Conservation (phyloP, 106 monocot genomes). For the Amphibolis antarctica region DNA sequence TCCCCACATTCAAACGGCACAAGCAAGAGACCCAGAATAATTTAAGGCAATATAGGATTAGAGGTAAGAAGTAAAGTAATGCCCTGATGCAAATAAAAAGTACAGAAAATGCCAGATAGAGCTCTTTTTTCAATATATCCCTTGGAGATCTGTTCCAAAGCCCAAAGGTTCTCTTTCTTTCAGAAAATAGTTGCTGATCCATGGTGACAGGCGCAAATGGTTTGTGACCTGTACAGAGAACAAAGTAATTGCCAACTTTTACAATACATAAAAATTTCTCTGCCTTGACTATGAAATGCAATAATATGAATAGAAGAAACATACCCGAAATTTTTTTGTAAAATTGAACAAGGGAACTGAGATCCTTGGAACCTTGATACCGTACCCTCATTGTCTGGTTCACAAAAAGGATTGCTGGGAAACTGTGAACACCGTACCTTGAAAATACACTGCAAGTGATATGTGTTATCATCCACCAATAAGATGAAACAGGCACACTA, state of each 20-base stretch:
- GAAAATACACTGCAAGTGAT: constrained; percentile 52
- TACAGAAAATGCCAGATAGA: constrained; percentile 38
- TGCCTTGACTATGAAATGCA: neutral
- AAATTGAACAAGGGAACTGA: constrained; percentile 48
- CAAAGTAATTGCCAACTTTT: too few relatives aligned
- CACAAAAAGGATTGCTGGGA: constrained; percentile 59
- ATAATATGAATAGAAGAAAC: too few relatives aligned
- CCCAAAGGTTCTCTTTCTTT: neutral
- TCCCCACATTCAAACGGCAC: constrained; percentile 28
- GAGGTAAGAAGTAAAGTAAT: constrained; percentile 23
- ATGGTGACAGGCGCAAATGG: constrained; percentile 41
- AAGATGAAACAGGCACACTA: too few relatives aligned
- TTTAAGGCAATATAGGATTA: constrained; percentile 23
- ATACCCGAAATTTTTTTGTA: constrained; percentile 64
- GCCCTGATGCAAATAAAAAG: constrained; percentile 44
- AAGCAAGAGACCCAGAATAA: constrained; percentile 18
- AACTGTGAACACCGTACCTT: constrained; percentile 68
- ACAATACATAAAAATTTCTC: too few relatives aligned
- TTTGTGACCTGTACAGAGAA: constrained; percentile 31
- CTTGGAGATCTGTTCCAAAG: constrained; percentile 15
- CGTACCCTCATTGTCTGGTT: constrained; percentile 31
- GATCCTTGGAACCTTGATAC: constrained; percentile 55
- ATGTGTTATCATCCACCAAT: neutral
- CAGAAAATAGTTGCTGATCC: constrained; percentile 6
- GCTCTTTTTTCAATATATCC: constrained; percentile 42